phyloP scores from a whole-genome alignment of 495 filamentous ascomycete species.

The Penicillium cataractarum region DNA sequence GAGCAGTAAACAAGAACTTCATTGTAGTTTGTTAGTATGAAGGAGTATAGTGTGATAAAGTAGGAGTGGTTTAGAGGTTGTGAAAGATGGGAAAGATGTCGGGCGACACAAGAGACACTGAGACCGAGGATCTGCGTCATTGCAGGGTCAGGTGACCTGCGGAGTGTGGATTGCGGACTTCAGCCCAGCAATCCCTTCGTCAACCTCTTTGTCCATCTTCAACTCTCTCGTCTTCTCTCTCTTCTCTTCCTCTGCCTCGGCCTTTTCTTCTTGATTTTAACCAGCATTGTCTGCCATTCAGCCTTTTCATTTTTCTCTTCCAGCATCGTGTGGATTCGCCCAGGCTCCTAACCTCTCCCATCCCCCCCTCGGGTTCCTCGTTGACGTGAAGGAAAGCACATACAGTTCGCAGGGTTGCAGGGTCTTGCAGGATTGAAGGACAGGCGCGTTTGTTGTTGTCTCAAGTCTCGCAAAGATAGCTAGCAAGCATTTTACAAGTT shows the following conservation, averaged over 20 bases:
- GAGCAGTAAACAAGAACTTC: slow-evolving; percentile 55
- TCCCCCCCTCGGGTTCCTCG: slow-evolving; percentile 11
- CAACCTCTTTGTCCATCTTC: slow-evolving; percentile 2
- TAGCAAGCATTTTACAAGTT: slow-evolving; percentile 58
- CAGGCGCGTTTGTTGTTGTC: slow-evolving; percentile 42
- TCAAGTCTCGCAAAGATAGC: slow-evolving; percentile 51
- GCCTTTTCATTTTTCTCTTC: neutral
- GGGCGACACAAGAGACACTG: neutral
- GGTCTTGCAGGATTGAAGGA: slow-evolving; percentile 30
- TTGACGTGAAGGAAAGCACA: slow-evolving; percentile 32
- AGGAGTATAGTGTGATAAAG: neutral
- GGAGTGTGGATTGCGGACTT: neutral
- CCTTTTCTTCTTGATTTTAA: neutral
- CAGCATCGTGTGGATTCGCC: slow-evolving; percentile 4
- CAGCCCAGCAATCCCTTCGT: slow-evolving; percentile 23
- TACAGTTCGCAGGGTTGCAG: slow-evolving; percentile 24
- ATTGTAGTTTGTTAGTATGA: slow-evolving; percentile 40
- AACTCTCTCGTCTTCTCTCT: neutral
- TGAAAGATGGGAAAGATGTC: neutral
- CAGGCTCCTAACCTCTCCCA: slow-evolving; percentile 11
- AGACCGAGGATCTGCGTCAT: slow-evolving; percentile 29
- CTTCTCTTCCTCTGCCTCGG: neutral
- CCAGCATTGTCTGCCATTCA: slow-evolving; percentile 10
- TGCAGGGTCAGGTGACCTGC: slow-evolving; percentile 26
- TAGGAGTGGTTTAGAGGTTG: neutral